Evolutionary conservation across 441 rosid genomes (phyloP), one percentile per base, ranked within the genome.

Genomic region (Theobroma grandiflorum): DNA sequence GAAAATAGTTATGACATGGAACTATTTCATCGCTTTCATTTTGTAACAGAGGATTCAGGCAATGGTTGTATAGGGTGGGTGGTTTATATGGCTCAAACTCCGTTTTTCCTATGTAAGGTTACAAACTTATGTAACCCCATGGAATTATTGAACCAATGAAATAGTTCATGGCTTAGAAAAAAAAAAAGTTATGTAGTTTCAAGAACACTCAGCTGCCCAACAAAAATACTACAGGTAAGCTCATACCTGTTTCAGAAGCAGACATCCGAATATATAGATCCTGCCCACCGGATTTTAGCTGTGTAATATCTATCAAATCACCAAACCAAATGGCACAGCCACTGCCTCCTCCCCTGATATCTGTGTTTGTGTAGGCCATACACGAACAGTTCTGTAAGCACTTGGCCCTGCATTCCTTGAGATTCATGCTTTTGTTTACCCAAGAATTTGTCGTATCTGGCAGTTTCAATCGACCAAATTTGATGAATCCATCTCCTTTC

Each of bases 261-360:
- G 74, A 49, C 58, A 70, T 45, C 4, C 74, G 22, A 9, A 70
- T 70, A 20, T 45, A 49, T 8, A 70, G 35, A 33, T 70, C 74
- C 40, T 70, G 74, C 37, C 74, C 74, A 52, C 74, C 74, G 11
- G 55, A 2, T 9, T 26, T 8, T 22, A 70, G 47, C 14, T 70
- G 40, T 20, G n/a, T 70, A 3, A 49, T 70, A 20, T 70, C 74
- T 26, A 70, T 49, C 22, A 70, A 58, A 52, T 70, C 40, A 47
- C 38, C 57, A 14, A 70, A 70, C 74, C 74, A 70, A 8, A 70
- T 49, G 33, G n/a, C 55, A 45, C 74, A 70, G 15, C 74, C 74
- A 70, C 74, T 45, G 4, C 74, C 74, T 2, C 8, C 26, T 22
- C n/a, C 58, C 33, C 37, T 47, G 6, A 70, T 49, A 47, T 70